Base-by-base conservation (phyloP, 345 rosid genomes). In the Salix arbutifolia region DNA sequence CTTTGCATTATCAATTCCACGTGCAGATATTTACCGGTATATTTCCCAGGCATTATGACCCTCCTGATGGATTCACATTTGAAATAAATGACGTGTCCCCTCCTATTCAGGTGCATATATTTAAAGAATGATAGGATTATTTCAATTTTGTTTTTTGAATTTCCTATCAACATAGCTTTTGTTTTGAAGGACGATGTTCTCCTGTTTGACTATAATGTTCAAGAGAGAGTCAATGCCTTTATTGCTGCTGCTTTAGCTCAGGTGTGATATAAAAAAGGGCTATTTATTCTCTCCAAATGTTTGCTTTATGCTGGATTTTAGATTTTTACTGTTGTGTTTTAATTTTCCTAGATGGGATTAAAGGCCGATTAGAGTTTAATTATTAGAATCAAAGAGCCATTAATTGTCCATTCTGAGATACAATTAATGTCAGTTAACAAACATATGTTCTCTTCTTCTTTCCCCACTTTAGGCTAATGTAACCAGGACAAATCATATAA, bases 1-100 rank as follows among this genome's bases (percentile, higher is more conserved):
- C 42, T 16, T 77, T 14, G 37, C 65, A 16, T 70, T 44, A 37
- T 35, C 72, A 60, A 67, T 83, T 53, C 56, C 71, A 56, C 42
- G 38, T 81, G 76, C 87, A 94, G 97, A 92, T 92, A 81, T 94
- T 94, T 81, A 89, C 97, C n/a, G 97, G 98, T 71, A 83, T 92
- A 76, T 94, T 94, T 79, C 92, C 97, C 18, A 85, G 83, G 83
- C 96, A 94, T 86, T 92, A 94, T 80, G 97, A 94, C 58, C 98
- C 98, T 71, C 98, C 98, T 50, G 94, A 92, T 79, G 97, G 94
- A 67, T 94, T 92, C 81, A 78, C 82, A 60, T 94, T 94, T 85
- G 98, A 92, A 84, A 80, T 94, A 77, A 92, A 90, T 79, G 97
- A 92, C 79, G 90, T 91, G 31, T 92, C 98, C 71, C 87, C 96